These are phyloP conservation scores for Zasmidium angulare DNA, from an alignment of 2,329 filamentous ascomycete genomes.

Conservation along the genomic window DNA sequence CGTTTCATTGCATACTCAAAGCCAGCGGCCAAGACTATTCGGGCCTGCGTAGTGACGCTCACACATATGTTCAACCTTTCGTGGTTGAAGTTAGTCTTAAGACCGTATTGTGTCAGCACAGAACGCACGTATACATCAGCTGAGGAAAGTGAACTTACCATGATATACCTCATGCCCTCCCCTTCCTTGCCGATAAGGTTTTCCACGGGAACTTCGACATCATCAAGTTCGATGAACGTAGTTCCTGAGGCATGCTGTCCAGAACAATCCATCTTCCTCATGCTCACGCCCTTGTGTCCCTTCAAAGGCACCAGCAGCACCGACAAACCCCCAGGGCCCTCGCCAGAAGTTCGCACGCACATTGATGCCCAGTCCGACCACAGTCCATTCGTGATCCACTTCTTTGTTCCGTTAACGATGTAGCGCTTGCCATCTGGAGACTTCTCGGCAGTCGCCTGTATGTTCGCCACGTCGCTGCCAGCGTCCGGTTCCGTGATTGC, in stretches of 20 bases:
- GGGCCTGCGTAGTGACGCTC: constrained; percentile 59
- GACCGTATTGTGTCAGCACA: neutral
- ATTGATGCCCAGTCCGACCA: constrained; percentile 77
- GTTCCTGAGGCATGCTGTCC: constrained; percentile 68
- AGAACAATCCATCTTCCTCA: constrained; percentile 72
- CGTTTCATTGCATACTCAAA: constrained; percentile 63
- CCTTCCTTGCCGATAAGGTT: constrained; percentile 80
- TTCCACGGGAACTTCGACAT: constrained; percentile 77
- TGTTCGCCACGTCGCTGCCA: constrained; percentile 68
- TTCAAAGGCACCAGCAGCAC: constrained; percentile 77
- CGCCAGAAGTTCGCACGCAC: constrained; percentile 72
- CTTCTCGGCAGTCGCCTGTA: constrained; percentile 76
- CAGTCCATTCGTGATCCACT: constrained; percentile 80
- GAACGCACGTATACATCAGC: neutral
- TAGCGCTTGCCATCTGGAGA: constrained; percentile 73
- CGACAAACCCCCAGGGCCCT: constrained; percentile 59
- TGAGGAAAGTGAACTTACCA: constrained; percentile 37
- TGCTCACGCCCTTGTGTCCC: constrained; percentile 61
- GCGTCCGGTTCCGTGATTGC: constrained; percentile 87
- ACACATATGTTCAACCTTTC: constrained; percentile 67
- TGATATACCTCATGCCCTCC: constrained; percentile 79
- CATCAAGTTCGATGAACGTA: constrained; percentile 76
- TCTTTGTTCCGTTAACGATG: constrained; percentile 70
- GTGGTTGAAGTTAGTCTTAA: constrained; percentile 61
- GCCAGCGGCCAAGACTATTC: constrained; percentile 57